Conservation (phyloP, 1,284 basidiomycete genomes). For the Heterobasidion annosum region DNA sequence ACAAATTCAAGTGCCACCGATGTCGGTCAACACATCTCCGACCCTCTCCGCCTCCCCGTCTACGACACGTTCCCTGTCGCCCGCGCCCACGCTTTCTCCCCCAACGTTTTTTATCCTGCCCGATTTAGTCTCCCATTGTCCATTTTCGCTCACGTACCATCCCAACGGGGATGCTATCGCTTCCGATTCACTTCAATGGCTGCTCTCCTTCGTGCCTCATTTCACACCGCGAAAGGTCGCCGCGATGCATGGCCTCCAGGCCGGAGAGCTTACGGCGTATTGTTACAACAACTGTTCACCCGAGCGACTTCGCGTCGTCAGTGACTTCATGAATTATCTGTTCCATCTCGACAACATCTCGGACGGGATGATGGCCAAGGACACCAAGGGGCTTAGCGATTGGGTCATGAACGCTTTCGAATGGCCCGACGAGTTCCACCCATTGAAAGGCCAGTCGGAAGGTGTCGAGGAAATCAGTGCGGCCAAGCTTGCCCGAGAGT, state of each 20-base stretch:
- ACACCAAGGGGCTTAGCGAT: constrained; percentile 22
- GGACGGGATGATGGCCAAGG: constrained; percentile 23
- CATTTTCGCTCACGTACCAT: constrained; percentile 44
- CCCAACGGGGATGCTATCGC: constrained; percentile 44
- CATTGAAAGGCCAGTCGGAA: constrained; percentile 12
- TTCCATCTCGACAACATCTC: constrained; percentile 31
- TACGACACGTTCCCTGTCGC: constrained; percentile 5
- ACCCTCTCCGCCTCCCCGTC: not conserved
- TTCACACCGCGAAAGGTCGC: constrained; percentile 39
- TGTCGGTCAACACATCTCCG: not conserved
- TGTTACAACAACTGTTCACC: constrained; percentile 48
- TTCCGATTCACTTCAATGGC: constrained; percentile 48
- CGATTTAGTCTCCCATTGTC: constrained; percentile 54
- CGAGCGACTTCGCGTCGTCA: constrained; percentile 50
- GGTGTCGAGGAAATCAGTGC: constrained; percentile 15
- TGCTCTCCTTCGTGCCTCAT: constrained; percentile 37
- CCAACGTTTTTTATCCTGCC: constrained; percentile 44
- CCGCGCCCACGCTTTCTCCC: constrained; percentile 5
- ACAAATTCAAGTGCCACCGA: not conserved
- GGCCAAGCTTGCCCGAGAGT: constrained; percentile 24
- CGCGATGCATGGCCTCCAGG: constrained; percentile 49
- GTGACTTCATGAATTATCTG: constrained; percentile 29
- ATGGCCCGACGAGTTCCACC: constrained; percentile 22
- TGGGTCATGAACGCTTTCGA: constrained; percentile 28
- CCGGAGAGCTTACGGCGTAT: constrained; percentile 57